Conservation (phyloP, 495 filamentous ascomycete genomes). For the Poronia punctata region DNA sequence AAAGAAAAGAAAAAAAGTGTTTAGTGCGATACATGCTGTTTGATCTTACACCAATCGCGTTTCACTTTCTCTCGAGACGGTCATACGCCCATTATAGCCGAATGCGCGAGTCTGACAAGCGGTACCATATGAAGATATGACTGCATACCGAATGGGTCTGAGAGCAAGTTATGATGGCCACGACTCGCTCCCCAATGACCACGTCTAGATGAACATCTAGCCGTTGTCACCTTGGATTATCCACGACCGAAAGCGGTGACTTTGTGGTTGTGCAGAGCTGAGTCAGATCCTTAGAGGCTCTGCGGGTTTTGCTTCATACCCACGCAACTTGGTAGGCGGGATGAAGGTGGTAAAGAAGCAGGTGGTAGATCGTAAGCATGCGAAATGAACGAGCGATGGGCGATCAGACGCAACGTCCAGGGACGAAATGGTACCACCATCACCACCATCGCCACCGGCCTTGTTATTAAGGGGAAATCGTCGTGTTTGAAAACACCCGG, state of each 20-base stretch:
- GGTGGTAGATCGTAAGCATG: no score
- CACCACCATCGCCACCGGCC: no score
- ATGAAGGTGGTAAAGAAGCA: neutral
- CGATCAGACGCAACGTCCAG: no score
- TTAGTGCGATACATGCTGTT: neutral
- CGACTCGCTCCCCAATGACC: neutral
- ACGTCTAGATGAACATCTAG: neutral
- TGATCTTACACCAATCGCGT: neutral
- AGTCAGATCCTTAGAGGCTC: conserved; percentile 7
- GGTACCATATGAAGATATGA: no score
- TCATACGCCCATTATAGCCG: conserved; percentile 9
- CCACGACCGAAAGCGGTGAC: conserved; percentile 1
- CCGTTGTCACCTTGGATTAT: neutral
- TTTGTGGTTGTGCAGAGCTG: conserved; percentile 1
- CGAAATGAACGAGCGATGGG: no score
- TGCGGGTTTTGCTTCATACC: neutral
- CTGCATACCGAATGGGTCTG: conserved; percentile 3
- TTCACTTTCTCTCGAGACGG: neutral
- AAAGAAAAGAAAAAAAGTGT: no score
- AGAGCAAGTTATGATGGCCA: neutral
- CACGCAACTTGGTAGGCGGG: neutral
- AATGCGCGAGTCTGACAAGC: no score
- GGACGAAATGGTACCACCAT: no score
- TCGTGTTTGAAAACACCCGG: no score
- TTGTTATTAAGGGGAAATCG: no score